Percentiles rank a stretch among this genome's conserved stretches.
Conservation (phyloP, 495 filamentous ascomycete species). For the Staphylotrichum tortipilum region DNA sequence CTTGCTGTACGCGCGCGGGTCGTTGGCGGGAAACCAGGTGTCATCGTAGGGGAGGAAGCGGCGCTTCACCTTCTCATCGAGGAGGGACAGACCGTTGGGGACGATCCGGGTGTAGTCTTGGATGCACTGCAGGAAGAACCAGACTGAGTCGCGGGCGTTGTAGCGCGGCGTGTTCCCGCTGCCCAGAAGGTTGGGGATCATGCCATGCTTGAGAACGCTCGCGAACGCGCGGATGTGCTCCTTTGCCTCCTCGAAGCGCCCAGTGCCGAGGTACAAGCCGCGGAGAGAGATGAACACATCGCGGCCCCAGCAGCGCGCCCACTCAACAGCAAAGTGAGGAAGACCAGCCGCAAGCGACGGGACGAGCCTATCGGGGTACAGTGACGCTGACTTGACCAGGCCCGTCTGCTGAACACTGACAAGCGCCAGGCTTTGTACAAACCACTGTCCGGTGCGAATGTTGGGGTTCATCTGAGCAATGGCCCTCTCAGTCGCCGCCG, state of each 20-base stretch:
- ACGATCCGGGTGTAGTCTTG: conserved; percentile 86
- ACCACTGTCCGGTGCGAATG: conserved; percentile 70
- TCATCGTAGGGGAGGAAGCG: conserved; percentile 96
- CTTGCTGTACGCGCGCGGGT: conserved; percentile 76
- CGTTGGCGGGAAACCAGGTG: conserved; percentile 74
- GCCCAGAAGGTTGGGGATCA: conserved; percentile 92
- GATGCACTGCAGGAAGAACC: conserved; percentile 93
- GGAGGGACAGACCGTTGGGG: conserved; percentile 63
- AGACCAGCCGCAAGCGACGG: conserved; percentile 87
- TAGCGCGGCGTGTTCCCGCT: conserved; percentile 86
- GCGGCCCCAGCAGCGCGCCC: conserved; percentile 94
- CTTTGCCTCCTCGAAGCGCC: conserved; percentile 75
- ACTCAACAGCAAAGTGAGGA: conserved; percentile 88
- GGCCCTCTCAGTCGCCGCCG: conserved; percentile 66
- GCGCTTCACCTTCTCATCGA: conserved; percentile 68
- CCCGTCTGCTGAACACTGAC: conserved; percentile 86
- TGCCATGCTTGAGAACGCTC: conserved; percentile 94
- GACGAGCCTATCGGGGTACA: conserved; percentile 77
- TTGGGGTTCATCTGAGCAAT: conserved; percentile 70
- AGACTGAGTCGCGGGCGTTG: conserved; percentile 91
- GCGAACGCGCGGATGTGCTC: conserved; percentile 95
- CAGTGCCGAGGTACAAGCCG: conserved; percentile 80
- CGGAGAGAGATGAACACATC: conserved; percentile 95
- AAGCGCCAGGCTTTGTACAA: conserved; percentile 77
- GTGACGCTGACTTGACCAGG: conserved; percentile 75